phyloP scores from a whole-genome alignment of 2,329 filamentous ascomycete genomes.

The Sphaerulina musiva region DNA sequence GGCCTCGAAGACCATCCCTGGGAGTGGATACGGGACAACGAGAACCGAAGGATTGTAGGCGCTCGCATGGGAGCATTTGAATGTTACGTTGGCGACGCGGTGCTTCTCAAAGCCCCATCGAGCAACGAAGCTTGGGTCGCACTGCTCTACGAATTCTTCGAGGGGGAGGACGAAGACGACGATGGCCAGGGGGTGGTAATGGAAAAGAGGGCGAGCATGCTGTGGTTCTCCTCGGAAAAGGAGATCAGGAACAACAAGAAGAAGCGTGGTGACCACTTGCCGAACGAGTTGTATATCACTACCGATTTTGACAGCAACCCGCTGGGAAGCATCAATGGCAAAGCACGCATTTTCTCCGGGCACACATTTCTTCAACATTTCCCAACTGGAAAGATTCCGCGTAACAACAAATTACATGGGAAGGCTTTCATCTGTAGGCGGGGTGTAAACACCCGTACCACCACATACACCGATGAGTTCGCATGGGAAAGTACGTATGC shows the following conservation, averaged over 20 bases:
- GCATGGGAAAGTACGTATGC: slow-evolving; percentile 79
- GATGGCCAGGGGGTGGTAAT: slow-evolving; percentile 41
- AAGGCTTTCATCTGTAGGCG: slow-evolving; percentile 86
- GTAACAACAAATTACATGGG: slow-evolving; percentile 65
- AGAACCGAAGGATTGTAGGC: slow-evolving; percentile 56
- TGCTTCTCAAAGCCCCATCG: slow-evolving; percentile 75
- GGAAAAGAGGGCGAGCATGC: slow-evolving; percentile 73
- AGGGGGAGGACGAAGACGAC: slow-evolving; percentile 56
- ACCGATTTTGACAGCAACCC: slow-evolving; percentile 82
- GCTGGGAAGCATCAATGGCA: slow-evolving; percentile 82
- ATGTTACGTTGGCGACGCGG: slow-evolving; percentile 73
- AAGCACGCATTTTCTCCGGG: slow-evolving; percentile 70
- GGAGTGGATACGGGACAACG: slow-evolving; percentile 53
- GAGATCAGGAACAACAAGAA: slow-evolving; percentile 81
- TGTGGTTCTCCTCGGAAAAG: slow-evolving; percentile 92
- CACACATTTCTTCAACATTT: slow-evolving; percentile 61
- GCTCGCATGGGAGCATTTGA: slow-evolving; percentile 76
- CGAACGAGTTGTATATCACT: slow-evolving; percentile 87
- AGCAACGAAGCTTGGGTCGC: slow-evolving; percentile 90
- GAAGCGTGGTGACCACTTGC: slow-evolving; percentile 70
- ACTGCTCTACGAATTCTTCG: slow-evolving; percentile 74
- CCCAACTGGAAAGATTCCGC: slow-evolving; percentile 68
- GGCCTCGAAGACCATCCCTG: slow-evolving; percentile 46
- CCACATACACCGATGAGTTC: slow-evolving; percentile 88
- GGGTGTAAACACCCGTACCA: slow-evolving; percentile 81